Evolutionary conservation across 2,329 filamentous ascomycete species (phyloP).

Genomic region (Thelonectria rubi): DNA sequence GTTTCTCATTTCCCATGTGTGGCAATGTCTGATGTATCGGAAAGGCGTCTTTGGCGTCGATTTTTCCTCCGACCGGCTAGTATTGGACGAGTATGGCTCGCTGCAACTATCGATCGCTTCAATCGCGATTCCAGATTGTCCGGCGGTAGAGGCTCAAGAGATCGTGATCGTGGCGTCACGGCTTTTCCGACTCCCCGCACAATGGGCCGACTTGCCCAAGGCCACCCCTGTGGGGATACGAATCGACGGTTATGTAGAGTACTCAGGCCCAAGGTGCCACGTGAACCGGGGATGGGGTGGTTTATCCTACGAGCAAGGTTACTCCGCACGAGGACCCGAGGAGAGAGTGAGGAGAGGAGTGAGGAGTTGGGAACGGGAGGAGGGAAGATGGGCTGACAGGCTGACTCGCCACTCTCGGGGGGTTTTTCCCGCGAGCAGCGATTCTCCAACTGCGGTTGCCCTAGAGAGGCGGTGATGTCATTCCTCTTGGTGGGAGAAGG

Average conservation of each 20-base stretch:
- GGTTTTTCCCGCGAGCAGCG: not conserved
- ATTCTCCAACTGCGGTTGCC: conserved; percentile 6
- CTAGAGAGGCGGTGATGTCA: not conserved
- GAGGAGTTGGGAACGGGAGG: not conserved
- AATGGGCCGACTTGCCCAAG: conserved; percentile 4
- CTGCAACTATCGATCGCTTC: conserved; percentile 10
- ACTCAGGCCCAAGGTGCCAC: not conserved
- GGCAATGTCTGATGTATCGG: not conserved
- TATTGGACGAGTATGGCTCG: conserved; percentile 14
- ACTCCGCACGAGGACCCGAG: conserved; percentile 11
- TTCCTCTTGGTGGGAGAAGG: not conserved
- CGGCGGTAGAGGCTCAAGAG: conserved; percentile 9
- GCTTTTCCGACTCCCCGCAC: not conserved
- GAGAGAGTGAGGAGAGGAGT: not conserved
- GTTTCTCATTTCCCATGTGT: conserved; percentile 4
- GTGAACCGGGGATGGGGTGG: not conserved
- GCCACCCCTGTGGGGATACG: conserved; percentile 1
- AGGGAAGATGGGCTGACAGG: conserved; percentile 6
- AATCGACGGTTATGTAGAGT: not conserved
- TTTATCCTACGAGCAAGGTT: not conserved
- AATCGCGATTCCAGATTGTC: conserved; percentile 13
- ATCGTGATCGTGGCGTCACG: conserved; percentile 10
- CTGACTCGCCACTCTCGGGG: conserved; percentile 1
- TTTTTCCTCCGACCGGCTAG: conserved; percentile 1
- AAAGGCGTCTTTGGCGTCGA: conserved; percentile 7